Conservation (phyloP, 2,329 filamentous ascomycete species). For the Paraconiothyrium brasiliense region DNA sequence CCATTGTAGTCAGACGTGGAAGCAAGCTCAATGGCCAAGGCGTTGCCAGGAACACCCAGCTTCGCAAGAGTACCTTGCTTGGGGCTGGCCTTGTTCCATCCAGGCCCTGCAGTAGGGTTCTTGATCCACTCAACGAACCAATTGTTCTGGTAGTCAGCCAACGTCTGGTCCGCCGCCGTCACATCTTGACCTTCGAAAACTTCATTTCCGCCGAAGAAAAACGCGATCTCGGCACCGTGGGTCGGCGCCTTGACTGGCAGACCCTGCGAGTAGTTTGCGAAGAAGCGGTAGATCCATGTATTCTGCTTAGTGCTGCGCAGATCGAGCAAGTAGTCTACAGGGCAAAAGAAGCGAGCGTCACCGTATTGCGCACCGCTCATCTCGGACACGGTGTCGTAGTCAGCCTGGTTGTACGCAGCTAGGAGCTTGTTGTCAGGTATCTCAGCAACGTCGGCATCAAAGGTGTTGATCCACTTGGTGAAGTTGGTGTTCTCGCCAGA, state of each 20-base stretch:
- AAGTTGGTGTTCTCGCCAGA: constrained; percentile 43
- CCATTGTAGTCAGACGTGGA: constrained; percentile 46
- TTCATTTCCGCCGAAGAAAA: constrained; percentile 58
- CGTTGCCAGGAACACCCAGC: constrained; percentile 49
- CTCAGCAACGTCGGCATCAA: constrained; percentile 53
- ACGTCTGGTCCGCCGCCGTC: constrained; percentile 51
- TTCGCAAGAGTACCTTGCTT: constrained; percentile 42
- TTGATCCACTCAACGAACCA: constrained; percentile 59
- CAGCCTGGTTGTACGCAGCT: constrained; percentile 46
- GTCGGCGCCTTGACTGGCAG: constrained; percentile 49
- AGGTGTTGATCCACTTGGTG: constrained; percentile 56
- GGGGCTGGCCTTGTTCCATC: constrained; percentile 50
- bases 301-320: constrained; percentile 50
- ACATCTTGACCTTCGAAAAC: constrained; percentile 51
- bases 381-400: constrained; percentile 51
- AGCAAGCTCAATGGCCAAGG: constrained; percentile 40
- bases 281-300: constrained; percentile 58
- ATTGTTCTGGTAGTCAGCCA: constrained; percentile 54
- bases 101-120: constrained; percentile 54
- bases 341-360: constrained; percentile 59
- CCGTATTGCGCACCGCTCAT: constrained; percentile 56
- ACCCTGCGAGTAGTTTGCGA: constrained; percentile 54
- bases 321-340: constrained; percentile 48
- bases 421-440: constrained; percentile 48
- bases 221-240: constrained; percentile 56